Evolutionary conservation across 1,139 yeast species (phyloP), one percentile per base, ranked within the genome.

Genomic region (Wickerhamiella infanticola): DNA sequence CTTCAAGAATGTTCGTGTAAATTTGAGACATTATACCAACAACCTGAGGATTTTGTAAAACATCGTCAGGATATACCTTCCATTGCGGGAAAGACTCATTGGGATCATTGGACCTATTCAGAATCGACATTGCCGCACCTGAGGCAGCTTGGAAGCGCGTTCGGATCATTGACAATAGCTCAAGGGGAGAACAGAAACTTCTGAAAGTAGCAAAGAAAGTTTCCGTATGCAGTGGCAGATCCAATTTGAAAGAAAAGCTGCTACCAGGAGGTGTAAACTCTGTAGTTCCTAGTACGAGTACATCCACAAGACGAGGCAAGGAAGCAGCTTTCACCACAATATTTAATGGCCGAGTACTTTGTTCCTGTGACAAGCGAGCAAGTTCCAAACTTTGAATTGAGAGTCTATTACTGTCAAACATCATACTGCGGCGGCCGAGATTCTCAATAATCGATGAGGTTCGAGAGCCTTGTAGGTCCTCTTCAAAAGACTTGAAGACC

Each of bases 1-100:
- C 84, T 58, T 84, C 94, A 51, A 86, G 67, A 40, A 86, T 77
- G 44, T 94, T 94, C 46, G 81, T 72, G 58, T 86, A 95, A 46
- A 86, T 82, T 58, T 80, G 73, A 54, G 78, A 72, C 18, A 5
- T 27, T 7, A 29, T 29, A 7, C 9, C 33, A 7, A 29, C 33
- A 7, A 11, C 33, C 33, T 29, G 33, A 7, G 33, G 33, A 2
- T 29, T 29, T 11, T 29, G 33, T 7, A 29, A 11, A 29, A 29
- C 33, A 7, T 29, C 33, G 9, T 29, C 33, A 4, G 26, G 24
- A 9, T 23, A 24, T 4, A 35, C 11, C 7, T 25, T 29, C 41
- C 41, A 39, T 4, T 23, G 18, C 13, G 41, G 41, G 41, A 39
- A 39, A 25, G 18, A 25, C 26, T 39, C 41, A 8, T 33, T 26